Evolutionary conservation across 2,329 filamentous ascomycete genomes (phyloP).

Genomic region (Bipolaris zeicola): DNA sequence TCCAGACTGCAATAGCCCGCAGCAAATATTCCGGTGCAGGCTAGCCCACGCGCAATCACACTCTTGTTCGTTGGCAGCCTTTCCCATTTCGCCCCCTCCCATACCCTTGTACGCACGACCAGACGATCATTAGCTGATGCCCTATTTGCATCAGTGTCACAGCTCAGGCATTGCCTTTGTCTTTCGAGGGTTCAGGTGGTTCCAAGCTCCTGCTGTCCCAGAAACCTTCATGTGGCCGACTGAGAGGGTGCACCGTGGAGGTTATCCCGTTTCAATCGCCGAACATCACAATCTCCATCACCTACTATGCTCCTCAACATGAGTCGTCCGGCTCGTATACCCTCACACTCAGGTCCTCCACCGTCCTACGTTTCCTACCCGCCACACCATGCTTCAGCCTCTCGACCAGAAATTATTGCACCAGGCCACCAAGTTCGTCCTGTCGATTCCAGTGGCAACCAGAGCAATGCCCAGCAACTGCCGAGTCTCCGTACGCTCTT

Average conservation of each 20-base stretch:
- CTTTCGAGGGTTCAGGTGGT: constrained; percentile 28
- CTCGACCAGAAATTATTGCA: constrained; percentile 34
- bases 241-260: constrained; percentile 40
- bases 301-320: constrained; percentile 65
- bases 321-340: constrained; percentile 83
- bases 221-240: constrained; percentile 41
- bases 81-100: constrained; percentile 27
- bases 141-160: constrained; percentile 40
- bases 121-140: constrained; percentile 40
- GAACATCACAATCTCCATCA: constrained; percentile 30
- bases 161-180: constrained; percentile 33
- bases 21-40: constrained; percentile 40
- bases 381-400: constrained; percentile 31
- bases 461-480: constrained; percentile 42
- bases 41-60: constrained; percentile 43
- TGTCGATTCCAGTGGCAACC: constrained; percentile 32
- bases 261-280: constrained; percentile 35
- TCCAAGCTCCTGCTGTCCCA: constrained; percentile 39
- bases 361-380: constrained; percentile 38
- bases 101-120: constrained; percentile 40
- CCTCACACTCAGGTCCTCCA: constrained; percentile 66
- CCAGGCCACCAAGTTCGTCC: constrained; percentile 34
- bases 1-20: constrained; percentile 43
- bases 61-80: constrained; percentile 36
- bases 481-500: constrained; percentile 48